Percentiles rank a stretch among this genome's conserved stretches.
These are phyloP conservation scores for Mucor racemosus DNA, from an alignment of 371 early-diverging fungal genomes.

Conservation along the genomic window DNA sequence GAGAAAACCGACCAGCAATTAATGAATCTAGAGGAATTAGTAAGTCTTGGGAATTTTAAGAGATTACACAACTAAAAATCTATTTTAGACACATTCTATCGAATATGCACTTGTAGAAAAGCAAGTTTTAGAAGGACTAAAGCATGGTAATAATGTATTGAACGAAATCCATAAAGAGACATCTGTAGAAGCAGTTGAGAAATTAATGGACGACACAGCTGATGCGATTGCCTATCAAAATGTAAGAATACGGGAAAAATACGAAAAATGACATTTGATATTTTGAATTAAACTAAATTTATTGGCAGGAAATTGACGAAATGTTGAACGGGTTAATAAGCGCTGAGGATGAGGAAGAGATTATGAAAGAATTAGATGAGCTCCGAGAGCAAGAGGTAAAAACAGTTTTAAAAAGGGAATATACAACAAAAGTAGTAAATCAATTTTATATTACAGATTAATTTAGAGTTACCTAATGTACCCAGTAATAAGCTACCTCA, in stretches of 20 bases:
- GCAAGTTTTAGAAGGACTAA: conserved; percentile 83
- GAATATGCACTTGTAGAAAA: conserved; percentile 93
- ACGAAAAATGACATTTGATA: conserved; percentile 2
- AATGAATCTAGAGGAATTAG: conserved; percentile 87
- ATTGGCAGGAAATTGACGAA: conserved; percentile 77
- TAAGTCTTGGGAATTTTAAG: conserved; percentile 25
- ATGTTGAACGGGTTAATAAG: conserved; percentile 72
- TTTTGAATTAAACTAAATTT: conserved; percentile 10
- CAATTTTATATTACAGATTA: conserved; percentile 25
- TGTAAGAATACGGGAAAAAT: conserved; percentile 41
- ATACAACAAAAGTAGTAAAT: conserved; percentile 6
- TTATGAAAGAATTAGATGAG: conserved; percentile 77
- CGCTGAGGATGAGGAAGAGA: conserved; percentile 86
- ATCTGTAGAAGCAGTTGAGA: conserved; percentile 91
- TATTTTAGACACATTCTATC: conserved; percentile 74
- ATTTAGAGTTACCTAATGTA: conserved; percentile 41
- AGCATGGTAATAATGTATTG: conserved; percentile 85
- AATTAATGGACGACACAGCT: conserved; percentile 93
- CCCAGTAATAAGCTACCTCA: conserved; percentile 35
- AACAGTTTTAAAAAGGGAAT: neutral
- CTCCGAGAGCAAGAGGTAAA: conserved; percentile 54
- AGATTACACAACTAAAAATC: neutral
- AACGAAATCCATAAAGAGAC: conserved; percentile 90
- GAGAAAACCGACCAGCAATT: conserved; percentile 87
- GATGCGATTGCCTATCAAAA: conserved; percentile 96